A percentile compares a stretch with the other conserved stretches of the same genome.
These are phyloP conservation scores for Kazachstania psychrophila DNA, from an alignment of 805 yeast species.

Conservation along the genomic window DNA sequence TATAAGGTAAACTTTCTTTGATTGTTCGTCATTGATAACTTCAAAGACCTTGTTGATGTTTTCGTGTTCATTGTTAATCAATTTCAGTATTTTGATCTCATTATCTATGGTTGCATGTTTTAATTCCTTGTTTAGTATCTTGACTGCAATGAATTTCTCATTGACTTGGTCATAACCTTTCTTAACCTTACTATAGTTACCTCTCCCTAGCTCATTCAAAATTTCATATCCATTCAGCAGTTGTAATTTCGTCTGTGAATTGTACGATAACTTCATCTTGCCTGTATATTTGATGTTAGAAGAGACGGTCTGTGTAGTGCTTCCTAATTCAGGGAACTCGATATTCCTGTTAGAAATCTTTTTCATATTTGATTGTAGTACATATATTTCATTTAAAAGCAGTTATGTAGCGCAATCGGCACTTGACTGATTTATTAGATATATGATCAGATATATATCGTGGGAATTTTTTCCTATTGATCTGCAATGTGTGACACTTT, in stretches of 20 bases:
- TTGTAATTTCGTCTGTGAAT: slow-evolving; percentile 75
- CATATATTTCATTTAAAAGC: no score
- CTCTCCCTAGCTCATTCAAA: slow-evolving; percentile 76
- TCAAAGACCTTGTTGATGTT: slow-evolving; percentile 82
- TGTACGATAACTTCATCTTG: slow-evolving; percentile 72
- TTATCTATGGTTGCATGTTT: slow-evolving; percentile 68
- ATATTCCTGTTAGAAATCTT: no score
- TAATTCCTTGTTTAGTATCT: slow-evolving; percentile 62
- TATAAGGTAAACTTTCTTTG: slow-evolving; percentile 81
- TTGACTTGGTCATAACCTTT: slow-evolving; percentile 66
- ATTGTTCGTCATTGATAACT: slow-evolving; percentile 76
- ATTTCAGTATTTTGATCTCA: slow-evolving; percentile 90
- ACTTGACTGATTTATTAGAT: no score
- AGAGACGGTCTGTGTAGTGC: no score
- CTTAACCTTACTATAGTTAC: slow-evolving; percentile 99
- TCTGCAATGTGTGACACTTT: no score
- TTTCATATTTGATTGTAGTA: no score
- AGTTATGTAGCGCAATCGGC: no score
- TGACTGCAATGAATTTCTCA: slow-evolving; percentile 75
- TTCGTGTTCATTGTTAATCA: slow-evolving; percentile 65
- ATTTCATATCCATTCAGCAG: slow-evolving; percentile 86
- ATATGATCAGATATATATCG: no score
- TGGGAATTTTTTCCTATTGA: no score
- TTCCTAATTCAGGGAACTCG: no score
- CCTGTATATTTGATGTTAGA: slow-evolving; percentile 73